Conservation (phyloP, 2,329 filamentous ascomycete genomes). For the Eurotiales sp. region DNA sequence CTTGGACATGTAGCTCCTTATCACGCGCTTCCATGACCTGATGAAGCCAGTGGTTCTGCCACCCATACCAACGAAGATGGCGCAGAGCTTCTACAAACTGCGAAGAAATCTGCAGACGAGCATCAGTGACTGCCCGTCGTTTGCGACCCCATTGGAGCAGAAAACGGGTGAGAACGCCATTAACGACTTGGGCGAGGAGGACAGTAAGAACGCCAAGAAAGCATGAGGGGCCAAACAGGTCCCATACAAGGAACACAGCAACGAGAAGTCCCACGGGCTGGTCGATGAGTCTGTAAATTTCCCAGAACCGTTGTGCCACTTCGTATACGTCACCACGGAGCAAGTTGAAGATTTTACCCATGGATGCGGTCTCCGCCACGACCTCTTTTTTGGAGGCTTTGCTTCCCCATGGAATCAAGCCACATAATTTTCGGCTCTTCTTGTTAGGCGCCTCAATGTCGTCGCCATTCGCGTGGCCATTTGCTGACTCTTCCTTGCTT, state of each 20-base stretch:
- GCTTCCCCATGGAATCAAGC: conserved; percentile 13
- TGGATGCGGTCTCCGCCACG: conserved; percentile 63
- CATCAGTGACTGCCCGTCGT: conserved; percentile 70
- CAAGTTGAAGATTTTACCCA: conserved; percentile 86
- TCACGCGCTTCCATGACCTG: conserved; percentile 66
- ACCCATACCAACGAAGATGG: conserved; percentile 76
- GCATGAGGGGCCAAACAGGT: conserved; percentile 75
- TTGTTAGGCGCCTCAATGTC: conserved; percentile 17
- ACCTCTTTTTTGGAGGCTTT: conserved; percentile 25
- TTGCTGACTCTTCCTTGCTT: conserved; percentile 23
- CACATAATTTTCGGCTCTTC: conserved; percentile 11
- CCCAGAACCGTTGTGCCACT: conserved; percentile 66
- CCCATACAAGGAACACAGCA: conserved; percentile 69
- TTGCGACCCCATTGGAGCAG: conserved; percentile 66
- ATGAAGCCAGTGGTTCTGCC: conserved; percentile 71
- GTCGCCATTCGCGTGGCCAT: conserved; percentile 17
- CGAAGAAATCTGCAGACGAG: conserved; percentile 72
- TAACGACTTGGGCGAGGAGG: conserved; percentile 64
- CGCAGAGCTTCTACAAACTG: conserved; percentile 86
- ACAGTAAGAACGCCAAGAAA: conserved; percentile 70
- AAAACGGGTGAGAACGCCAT: conserved; percentile 62
- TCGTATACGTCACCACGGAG: conserved; percentile 58
- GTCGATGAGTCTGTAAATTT: conserved; percentile 70
- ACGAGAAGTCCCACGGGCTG: conserved; percentile 74
- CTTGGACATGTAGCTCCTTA: conserved; percentile 62